Conservation (phyloP, 768 basidiomycete genomes). For the Mycena vulgaris region DNA sequence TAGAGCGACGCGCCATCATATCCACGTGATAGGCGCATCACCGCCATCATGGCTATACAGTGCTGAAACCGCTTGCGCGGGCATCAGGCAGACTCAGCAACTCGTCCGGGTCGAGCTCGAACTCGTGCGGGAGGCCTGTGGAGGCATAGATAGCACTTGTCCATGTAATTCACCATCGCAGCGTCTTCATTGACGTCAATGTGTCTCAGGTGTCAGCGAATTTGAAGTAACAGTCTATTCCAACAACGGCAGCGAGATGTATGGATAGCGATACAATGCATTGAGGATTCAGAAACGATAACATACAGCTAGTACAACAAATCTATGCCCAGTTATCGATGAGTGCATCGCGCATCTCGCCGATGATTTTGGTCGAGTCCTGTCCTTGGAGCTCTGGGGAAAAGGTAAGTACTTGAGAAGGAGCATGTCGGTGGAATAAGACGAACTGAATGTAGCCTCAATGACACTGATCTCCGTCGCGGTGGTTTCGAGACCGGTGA, state of each 20-base stretch:
- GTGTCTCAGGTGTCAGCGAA: neutral
- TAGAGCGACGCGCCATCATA: too few species aligned
- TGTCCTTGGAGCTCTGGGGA: slow-evolving; percentile 88
- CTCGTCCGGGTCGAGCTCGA: too few species aligned
- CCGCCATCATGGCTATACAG: too few species aligned
- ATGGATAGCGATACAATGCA: slow-evolving; percentile 38
- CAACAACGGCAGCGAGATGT: slow-evolving; percentile 15
- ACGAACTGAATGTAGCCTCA: slow-evolving; percentile 96
- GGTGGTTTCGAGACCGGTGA: slow-evolving; percentile 99
- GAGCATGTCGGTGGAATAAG: neutral
- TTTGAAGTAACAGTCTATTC: slow-evolving; percentile 7
- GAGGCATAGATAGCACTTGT: too few species aligned
- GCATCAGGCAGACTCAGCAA: too few species aligned
- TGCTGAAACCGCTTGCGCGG: too few species aligned
- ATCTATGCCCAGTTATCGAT: slow-evolving; percentile 93
- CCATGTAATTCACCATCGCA: too few species aligned
- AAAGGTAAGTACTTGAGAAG: slow-evolving; percentile 3
- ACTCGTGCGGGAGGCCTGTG: too few species aligned
- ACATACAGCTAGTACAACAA: slow-evolving; percentile 26
- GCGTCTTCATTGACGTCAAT: too few species aligned
- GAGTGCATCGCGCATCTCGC: slow-evolving; percentile 92
- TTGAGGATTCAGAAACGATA: slow-evolving; percentile 25
- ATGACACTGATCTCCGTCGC: slow-evolving; percentile 99
- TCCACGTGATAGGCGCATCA: too few species aligned
- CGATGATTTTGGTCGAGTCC: slow-evolving; percentile 85